A percentile compares a stretch with the other conserved stretches of the same genome.
These are phyloP conservation scores for Halophytophthora polymorphica DNA, from an alignment of 352 stramenopile species.

Conservation along the genomic window DNA sequence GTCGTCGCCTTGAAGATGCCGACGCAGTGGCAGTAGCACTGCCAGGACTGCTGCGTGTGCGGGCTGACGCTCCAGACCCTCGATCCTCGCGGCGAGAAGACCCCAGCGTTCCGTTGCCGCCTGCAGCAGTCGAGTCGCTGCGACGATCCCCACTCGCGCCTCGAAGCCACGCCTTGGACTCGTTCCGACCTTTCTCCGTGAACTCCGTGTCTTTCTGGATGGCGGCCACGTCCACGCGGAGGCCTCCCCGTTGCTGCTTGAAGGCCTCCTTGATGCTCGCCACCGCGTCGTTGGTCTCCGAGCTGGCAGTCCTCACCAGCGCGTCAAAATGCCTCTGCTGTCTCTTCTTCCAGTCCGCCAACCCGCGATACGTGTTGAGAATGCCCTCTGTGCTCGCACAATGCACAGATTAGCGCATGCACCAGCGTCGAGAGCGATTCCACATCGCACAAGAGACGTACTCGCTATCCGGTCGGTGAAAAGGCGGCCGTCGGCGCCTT, in stretches of 20 bases:
- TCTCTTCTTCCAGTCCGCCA: constrained; percentile 65
- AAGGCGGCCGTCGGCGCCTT: constrained; percentile 39
- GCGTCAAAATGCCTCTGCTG: constrained; percentile 62
- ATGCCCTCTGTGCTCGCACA: constrained; percentile 43
- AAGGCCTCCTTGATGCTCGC: constrained; percentile 49
- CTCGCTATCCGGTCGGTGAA: constrained; percentile 70
- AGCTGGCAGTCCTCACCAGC: constrained; percentile 30
- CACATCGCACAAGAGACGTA: constrained; percentile 24
- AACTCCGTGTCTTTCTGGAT: constrained; percentile 62
- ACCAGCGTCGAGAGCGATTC: neutral
- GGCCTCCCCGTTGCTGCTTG: constrained; percentile 48
- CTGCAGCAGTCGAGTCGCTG: neutral
- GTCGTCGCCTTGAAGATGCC: constrained; percentile 9
- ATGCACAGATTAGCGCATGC: neutral
- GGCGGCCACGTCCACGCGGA: constrained; percentile 55
- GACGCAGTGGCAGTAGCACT: constrained; percentile 8
- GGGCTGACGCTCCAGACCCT: neutral
- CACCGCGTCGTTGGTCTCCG: constrained; percentile 24
- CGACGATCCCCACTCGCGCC: constrained; percentile 18
- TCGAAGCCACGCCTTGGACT: constrained; percentile 49
- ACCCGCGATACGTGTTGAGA: constrained; percentile 52
- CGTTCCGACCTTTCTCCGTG: constrained; percentile 65
- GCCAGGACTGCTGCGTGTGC: neutral
- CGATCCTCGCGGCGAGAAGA: constrained; percentile 13
- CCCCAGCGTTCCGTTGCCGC: neutral